These are phyloP conservation scores for Calophaca sinica DNA, from an alignment of 306 rosid genomes.

Conservation along the genomic window DNA sequence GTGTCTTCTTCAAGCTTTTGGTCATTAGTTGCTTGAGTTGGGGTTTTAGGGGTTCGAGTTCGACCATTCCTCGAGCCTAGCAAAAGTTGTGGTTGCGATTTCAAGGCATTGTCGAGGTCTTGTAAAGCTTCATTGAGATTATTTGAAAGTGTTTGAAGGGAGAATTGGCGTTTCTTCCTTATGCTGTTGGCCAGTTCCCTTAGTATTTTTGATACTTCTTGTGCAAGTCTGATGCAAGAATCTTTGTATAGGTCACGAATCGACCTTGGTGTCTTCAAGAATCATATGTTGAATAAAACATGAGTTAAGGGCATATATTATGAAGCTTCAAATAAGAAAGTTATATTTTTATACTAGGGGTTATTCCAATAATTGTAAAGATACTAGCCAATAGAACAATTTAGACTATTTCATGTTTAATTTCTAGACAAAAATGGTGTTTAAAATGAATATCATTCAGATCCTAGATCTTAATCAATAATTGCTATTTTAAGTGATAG, in stretches of 20 bases:
- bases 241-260: conserved; percentile 72
- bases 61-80: conserved; percentile 64
- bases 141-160: conserved; percentile 65
- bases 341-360: not conserved
- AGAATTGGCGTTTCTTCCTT: conserved; percentile 68
- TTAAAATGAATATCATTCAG: conserved; percentile 19
- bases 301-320: not conserved
- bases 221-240: conserved; percentile 67
- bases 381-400: conserved; percentile 14
- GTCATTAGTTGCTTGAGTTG: conserved; percentile 51
- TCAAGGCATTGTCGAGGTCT: conserved; percentile 74
- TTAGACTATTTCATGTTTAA: not conserved
- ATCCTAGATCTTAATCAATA: conserved; percentile 9
- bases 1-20: conserved; percentile 45
- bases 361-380: not conserved
- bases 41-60: conserved; percentile 39
- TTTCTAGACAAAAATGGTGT: not conserved
- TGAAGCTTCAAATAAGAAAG: conserved; percentile 1
- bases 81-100: conserved; percentile 79
- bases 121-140: conserved; percentile 67
- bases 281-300: not conserved
- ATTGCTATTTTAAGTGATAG: not conserved
- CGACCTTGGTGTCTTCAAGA: conserved; percentile 67
- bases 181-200: conserved; percentile 72
- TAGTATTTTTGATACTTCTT: conserved; percentile 72